Base-by-base conservation (phyloP, 2,329 filamentous ascomycete species). In the Mycosphaerella sp. region DNA sequence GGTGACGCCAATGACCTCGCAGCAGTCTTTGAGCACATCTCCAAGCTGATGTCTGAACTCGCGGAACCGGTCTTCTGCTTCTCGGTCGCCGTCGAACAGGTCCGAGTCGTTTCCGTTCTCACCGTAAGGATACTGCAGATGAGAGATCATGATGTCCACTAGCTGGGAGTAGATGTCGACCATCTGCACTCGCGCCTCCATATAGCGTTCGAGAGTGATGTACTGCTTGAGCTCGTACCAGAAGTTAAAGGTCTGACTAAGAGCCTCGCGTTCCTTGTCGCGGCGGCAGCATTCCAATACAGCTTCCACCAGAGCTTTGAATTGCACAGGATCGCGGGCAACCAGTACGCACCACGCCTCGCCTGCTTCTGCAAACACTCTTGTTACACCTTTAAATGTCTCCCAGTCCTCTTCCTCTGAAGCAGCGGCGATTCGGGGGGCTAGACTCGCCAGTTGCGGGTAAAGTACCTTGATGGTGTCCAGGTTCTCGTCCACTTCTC, bases 141-240 rank as follows among this genome's bases (percentile, higher is more conserved):
- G 92, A 61, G 83, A 85, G 55, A 98, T 84, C 76, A 98, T 87
- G 60, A 97, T 84, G 67, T 97, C 92, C 55, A 98, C 91, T 39
- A 98, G 78, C 67, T 87, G 86, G 1, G 89, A 87, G 72, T 89
- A 98, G 45, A 96, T 76, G 61, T 95, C 88, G 36, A 88, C 78
- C 52, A 89, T 81, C 64, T 87, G 80, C 59, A 89, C 72, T 48
- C 91, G 83, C 40, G 91, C 87, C 64, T 90, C 81, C 48, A 88
- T 87, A 69, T 96, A 98, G 62, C 86, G 86, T 36, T 97, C 92
- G 50, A 98, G 73, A 1, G 91, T 90, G 45, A 98, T 78, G 69
- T 95, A 96, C 70, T 96, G 90, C 76, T 98, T 98, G 45, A 98
- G 80, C 68, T 98, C 93, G 69, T 95, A 97, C 93, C 93, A 98